Conservation (phyloP, 305 asterid species). For the Plantago rigida region DNA sequence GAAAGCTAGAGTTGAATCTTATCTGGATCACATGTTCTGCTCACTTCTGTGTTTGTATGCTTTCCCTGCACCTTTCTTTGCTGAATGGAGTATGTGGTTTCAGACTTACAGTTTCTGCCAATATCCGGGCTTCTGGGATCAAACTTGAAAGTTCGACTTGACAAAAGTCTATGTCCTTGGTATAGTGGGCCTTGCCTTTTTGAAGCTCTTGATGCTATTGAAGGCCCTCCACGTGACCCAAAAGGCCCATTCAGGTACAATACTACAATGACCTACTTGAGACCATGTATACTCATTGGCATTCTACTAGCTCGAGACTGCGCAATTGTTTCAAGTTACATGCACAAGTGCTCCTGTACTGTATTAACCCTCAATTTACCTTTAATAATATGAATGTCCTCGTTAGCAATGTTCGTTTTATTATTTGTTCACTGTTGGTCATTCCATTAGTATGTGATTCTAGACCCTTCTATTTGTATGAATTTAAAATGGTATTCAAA, state of each 20-base stretch:
- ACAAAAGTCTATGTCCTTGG: constrained; percentile 65
- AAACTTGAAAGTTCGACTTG: constrained; percentile 63
- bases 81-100: constrained; percentile 17
- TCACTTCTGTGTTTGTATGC: background rate
- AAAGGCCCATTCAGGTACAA: constrained; percentile 75
- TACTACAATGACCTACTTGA: constrained; percentile 10
- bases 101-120: constrained; percentile 88
- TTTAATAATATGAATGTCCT: too few relatives aligned
- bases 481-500: too few relatives aligned
- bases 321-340: too few relatives aligned
- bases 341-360: too few relatives aligned
- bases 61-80: constrained; percentile 3
- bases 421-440: too few relatives aligned
- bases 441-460: too few relatives aligned
- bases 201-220: constrained; percentile 76
- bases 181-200: constrained; percentile 81
- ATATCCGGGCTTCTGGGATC: constrained; percentile 75
- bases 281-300: background rate
- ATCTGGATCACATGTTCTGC: background rate
- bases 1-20: background rate
- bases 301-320: too few relatives aligned
- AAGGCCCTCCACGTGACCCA: constrained; percentile 77
- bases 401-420: too few relatives aligned
- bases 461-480: too few relatives aligned
- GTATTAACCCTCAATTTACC: too few relatives aligned